Evolutionary conservation across 2,329 filamentous ascomycete genomes (phyloP), one percentile per base, ranked within the genome.

Genomic region (Xenoacremonium recifei): DNA sequence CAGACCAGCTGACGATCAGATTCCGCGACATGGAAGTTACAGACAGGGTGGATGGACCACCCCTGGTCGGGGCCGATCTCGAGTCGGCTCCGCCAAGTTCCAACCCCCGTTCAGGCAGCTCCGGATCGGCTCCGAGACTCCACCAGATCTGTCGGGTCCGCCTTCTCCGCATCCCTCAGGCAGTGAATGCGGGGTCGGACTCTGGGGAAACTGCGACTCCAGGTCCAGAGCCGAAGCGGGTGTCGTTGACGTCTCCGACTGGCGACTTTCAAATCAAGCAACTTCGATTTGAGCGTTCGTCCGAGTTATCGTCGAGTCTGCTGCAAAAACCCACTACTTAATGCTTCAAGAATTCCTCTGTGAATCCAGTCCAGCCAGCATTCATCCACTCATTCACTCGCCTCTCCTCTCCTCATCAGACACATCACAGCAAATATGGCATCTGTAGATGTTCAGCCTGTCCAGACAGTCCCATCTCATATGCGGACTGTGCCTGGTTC

Each of bases 401-500:
- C 23, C 13, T 27, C 23, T 27, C 13, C 23, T 27, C 29, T 9
- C 29, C n/a, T n/a, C n/a, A n/a, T n/a, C n/a, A n/a, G n/a, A 9
- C 29, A 15, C 29, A n/a, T n/a, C n/a, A n/a, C n/a, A n/a, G n/a
- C n/a, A n/a, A n/a, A n/a, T n/a, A 27, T 27, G 23, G 23, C 23
- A 9, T 7, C 23, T 13, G 23, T 27, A 13, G 23, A 13, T 13
- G 23, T 27, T 13, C 23, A 27, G 23, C 13, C 23, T 13, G 23
- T 27, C 13, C 23, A 27, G 23, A 7, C 23, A 7, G 23, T 27
- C 9, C 60, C 61, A 5, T 63, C 60, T 3, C 48, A 55, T 30
- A 55, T 58, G 33, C 48, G 61, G 33, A 52, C 51, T 18, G 56
- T 63, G 6, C 70, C 74, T 0, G 80, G 79, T 38, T 82, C 79